Percentiles rank a stretch among this genome's conserved stretches.
Evolutionary conservation across 139 green algal species (phyloP).

Genomic region (Parachlorella kessleri): DNA sequence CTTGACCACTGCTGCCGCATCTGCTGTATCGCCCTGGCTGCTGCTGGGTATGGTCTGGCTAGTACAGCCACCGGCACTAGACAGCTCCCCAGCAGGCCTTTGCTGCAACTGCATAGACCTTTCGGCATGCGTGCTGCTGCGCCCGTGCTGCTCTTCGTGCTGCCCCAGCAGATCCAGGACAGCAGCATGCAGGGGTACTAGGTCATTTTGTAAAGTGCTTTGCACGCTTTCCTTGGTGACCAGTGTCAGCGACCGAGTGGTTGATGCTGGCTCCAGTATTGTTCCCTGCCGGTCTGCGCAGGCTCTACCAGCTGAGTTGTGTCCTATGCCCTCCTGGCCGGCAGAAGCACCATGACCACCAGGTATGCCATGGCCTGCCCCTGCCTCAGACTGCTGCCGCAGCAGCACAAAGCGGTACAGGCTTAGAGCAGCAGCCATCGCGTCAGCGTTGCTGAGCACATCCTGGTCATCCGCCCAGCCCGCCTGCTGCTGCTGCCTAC

Average conservation of each 20-base stretch:
- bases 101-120: too few relatives aligned
- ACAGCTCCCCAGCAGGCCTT: too few relatives aligned
- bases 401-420: slow-evolving; percentile 41
- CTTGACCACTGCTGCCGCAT: neutral
- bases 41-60: neutral
- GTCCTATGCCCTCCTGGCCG: too few relatives aligned
- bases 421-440: slow-evolving; percentile 25
- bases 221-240: neutral
- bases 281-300: too few relatives aligned
- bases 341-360: too few relatives aligned
- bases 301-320: too few relatives aligned
- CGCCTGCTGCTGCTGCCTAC: neutral
- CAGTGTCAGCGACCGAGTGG: too few relatives aligned
- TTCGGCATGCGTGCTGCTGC: too few relatives aligned
- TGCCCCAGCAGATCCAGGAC: neutral
- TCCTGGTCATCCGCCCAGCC: slow-evolving; percentile 21
- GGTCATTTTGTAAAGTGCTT: slow-evolving; percentile 4
- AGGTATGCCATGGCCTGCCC: too few relatives aligned
- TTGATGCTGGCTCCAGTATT: too few relatives aligned
- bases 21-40: neutral
- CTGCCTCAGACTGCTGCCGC: too few relatives aligned
- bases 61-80: neutral
- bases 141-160: neutral
- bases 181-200: slow-evolving; percentile 11
- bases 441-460: slow-evolving; percentile 7